phyloP scores from a whole-genome alignment of 2,329 filamentous ascomycete genomes.

The Pyricularia grisea region DNA sequence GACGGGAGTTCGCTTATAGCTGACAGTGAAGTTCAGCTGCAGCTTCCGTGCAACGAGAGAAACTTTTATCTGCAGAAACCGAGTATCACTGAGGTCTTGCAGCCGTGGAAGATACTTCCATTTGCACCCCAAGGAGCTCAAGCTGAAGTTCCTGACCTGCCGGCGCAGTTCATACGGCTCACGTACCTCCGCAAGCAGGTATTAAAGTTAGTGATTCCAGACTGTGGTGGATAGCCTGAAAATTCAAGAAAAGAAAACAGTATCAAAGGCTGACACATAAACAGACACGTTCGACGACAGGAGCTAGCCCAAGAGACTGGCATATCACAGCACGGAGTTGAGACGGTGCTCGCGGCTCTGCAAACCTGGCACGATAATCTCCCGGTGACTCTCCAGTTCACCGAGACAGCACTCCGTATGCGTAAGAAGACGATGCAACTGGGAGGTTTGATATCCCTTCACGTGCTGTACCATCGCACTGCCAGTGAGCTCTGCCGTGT shows the following conservation, averaged over 20 bases:
- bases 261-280: background rate
- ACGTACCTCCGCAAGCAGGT: slow-evolving; percentile 8
- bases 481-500: slow-evolving; percentile 10
- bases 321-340: background rate
- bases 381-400: slow-evolving; percentile 9
- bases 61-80: slow-evolving; percentile 9
- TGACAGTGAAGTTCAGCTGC: slow-evolving; percentile 10
- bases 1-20: slow-evolving; percentile 8
- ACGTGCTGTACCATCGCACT: slow-evolving; percentile 10
- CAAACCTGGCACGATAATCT: slow-evolving; percentile 8
- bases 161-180: slow-evolving; percentile 10
- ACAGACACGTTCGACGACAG: background rate
- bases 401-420: slow-evolving; percentile 5
- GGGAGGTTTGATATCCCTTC: slow-evolving; percentile 9
- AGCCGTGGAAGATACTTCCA: slow-evolving; percentile 6
- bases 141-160: slow-evolving; percentile 5
- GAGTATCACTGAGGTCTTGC: slow-evolving; percentile 9
- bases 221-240: background rate
- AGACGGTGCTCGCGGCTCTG: background rate
- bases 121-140: slow-evolving; percentile 6
- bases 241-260: background rate
- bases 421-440: slow-evolving; percentile 10
- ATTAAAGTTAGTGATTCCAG: slow-evolving; percentile 5
- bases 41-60: slow-evolving; percentile 15
- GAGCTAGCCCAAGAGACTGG: background rate